Percentiles rank a stretch among this genome's conserved stretches.
Conservation (phyloP, 768 basidiomycete species). For the Boletus edulis region DNA sequence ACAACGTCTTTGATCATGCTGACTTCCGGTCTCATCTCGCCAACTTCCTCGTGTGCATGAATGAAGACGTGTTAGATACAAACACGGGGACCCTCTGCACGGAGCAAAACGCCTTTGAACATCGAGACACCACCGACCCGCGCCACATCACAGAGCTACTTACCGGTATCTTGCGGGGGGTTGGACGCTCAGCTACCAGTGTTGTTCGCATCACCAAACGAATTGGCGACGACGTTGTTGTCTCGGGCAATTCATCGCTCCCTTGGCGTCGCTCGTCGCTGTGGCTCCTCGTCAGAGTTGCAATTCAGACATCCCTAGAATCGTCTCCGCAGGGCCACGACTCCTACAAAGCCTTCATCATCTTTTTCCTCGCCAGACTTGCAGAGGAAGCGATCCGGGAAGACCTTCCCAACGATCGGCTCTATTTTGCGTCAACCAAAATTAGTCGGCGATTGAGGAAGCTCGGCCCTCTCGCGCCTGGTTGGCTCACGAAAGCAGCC, state of each 20-base stretch:
- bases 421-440: conserved; percentile 30
- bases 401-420: conserved; percentile 21
- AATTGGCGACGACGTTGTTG: conserved; percentile 29
- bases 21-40: conserved; percentile 36
- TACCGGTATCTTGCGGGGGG: conserved; percentile 40
- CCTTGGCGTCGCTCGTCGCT: conserved; percentile 40
- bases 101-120: background rate
- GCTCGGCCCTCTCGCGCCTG: conserved; percentile 18
- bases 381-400: conserved; percentile 18
- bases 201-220: conserved; percentile 31
- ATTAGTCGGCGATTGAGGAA: conserved; percentile 24
- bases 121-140: conserved; percentile 30
- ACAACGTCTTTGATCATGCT: conserved; percentile 26
- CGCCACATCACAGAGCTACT: conserved; percentile 47
- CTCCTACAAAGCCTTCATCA: conserved; percentile 48
- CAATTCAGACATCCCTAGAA: conserved; percentile 31
- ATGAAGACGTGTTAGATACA: conserved; percentile 28
- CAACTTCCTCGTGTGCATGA: conserved; percentile 36
- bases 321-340: background rate
- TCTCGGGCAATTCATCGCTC: conserved; percentile 6
- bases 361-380: conserved; percentile 35
- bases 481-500: conserved; percentile 36
- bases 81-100: too few relatives aligned
- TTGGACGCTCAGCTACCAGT: conserved; percentile 15
- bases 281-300: conserved; percentile 37